These are phyloP conservation scores for Coniferiporia sulphurascens DNA, from an alignment of 1,284 basidiomycete species.

Conservation along the genomic window DNA sequence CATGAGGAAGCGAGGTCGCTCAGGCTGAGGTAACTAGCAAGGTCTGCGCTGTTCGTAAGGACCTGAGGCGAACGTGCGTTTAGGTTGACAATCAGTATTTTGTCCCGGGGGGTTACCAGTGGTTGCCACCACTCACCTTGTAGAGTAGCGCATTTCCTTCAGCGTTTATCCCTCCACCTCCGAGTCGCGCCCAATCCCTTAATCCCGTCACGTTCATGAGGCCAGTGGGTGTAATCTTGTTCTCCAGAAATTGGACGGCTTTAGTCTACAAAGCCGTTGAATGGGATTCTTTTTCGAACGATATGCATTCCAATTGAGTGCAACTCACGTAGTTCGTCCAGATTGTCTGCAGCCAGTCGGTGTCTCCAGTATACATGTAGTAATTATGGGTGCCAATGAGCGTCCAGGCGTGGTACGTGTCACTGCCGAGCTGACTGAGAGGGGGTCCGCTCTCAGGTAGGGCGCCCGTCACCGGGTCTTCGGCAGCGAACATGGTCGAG, in stretches of 20 bases:
- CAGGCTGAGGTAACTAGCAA: slow-evolving; percentile 39
- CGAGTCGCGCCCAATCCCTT: slow-evolving; percentile 47
- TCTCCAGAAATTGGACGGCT: slow-evolving; percentile 40
- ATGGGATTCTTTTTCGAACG: not conserved
- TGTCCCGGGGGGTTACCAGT: not conserved
- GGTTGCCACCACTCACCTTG: slow-evolving; percentile 27
- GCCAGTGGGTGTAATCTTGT: slow-evolving; percentile 40
- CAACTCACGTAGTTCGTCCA: slow-evolving; percentile 41
- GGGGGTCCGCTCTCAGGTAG: slow-evolving; percentile 55
- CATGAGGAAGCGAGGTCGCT: slow-evolving; percentile 31
- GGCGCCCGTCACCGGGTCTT: slow-evolving; percentile 47
- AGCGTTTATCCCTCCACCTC: slow-evolving; percentile 43
- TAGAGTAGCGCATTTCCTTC: slow-evolving; percentile 47
- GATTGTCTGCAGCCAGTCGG: slow-evolving; percentile 36
- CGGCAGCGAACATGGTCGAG: slow-evolving; percentile 52
- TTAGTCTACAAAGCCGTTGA: slow-evolving; percentile 28
- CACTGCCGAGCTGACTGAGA: slow-evolving; percentile 45
- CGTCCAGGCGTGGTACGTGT: slow-evolving; percentile 45
- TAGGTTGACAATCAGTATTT: not conserved
- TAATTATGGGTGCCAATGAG: slow-evolving; percentile 44
- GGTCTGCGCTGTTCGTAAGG: slow-evolving; percentile 41
- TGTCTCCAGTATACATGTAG: slow-evolving; percentile 43
- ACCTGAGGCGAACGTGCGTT: slow-evolving; percentile 28
- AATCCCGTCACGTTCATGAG: slow-evolving; percentile 43
- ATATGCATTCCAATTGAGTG: not conserved